A percentile compares a stretch with the other conserved stretches of the same genome.
Conservation (phyloP, 2,329 filamentous ascomycete species). For the Alternaria rosae region DNA sequence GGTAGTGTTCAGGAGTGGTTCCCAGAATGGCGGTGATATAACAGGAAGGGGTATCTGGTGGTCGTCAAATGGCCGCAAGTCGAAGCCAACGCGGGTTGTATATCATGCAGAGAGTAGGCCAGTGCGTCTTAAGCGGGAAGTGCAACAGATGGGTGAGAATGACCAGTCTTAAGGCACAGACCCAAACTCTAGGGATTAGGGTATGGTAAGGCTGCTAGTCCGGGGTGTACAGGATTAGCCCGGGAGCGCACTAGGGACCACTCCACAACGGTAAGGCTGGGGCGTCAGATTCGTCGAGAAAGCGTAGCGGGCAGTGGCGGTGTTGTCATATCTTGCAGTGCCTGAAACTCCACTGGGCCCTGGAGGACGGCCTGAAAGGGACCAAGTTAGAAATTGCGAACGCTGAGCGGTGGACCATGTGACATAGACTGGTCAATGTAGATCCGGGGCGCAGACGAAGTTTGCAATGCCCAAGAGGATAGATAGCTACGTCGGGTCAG, state of each 20-base stretch:
- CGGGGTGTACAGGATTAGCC: constrained; percentile 44
- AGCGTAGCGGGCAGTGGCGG: constrained; percentile 48
- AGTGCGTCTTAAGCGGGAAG: constrained; percentile 38
- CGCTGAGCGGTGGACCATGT: constrained; percentile 21
- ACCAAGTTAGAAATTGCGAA: constrained; percentile 37
- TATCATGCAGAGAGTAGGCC: constrained; percentile 39
- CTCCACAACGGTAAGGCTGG: constrained; percentile 49
- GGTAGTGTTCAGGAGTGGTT: constrained; percentile 10
- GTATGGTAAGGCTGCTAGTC: constrained; percentile 41
- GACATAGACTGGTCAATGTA: constrained; percentile 19
- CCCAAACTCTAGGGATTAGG: constrained; percentile 37
- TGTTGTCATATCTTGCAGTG: constrained; percentile 46
- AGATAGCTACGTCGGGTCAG: constrained; percentile 31
- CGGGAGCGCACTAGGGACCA: constrained; percentile 36
- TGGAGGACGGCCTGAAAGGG: constrained; percentile 34
- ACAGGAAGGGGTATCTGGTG: constrained; percentile 17
- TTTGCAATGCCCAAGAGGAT: constrained; percentile 32
- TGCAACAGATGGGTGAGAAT: constrained; percentile 36
- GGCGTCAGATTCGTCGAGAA: constrained; percentile 34
- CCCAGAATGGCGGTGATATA: constrained; percentile 13
- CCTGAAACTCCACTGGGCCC: constrained; percentile 38
- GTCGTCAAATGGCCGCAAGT: constrained; percentile 26
- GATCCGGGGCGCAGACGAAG: constrained; percentile 42
- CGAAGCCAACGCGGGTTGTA: constrained; percentile 36
- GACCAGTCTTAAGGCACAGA: constrained; percentile 41